A percentile compares a stretch with the other conserved stretches of the same genome.
Conservation (phyloP, 2,329 filamentous ascomycete species). For the Fusarium dimerum region DNA sequence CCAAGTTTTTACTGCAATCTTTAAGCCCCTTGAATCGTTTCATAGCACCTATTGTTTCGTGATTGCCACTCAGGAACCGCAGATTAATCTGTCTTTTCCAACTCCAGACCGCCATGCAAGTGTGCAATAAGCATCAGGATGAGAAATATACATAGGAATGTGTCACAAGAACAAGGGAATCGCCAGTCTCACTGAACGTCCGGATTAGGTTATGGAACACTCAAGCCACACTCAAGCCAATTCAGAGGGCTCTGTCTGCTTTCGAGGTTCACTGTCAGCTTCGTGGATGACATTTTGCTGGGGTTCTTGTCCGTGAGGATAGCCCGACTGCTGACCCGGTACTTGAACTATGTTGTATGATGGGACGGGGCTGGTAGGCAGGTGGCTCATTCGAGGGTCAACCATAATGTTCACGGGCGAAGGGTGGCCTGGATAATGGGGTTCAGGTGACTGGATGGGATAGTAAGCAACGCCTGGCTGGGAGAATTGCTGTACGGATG, state of each 20-base stretch:
- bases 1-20: no score
- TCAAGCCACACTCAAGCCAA: constrained; percentile 33
- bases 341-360: constrained; percentile 18
- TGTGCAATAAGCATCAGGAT: background rate
- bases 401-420: constrained; percentile 6
- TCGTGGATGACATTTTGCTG: constrained; percentile 38
- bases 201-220: background rate
- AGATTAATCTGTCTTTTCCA: constrained; percentile 1
- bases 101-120: constrained; percentile 19
- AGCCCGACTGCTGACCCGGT: constrained; percentile 15
- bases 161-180: background rate
- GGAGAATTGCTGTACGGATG: constrained; percentile 23
- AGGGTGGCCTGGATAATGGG: constrained; percentile 7
- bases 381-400: constrained; percentile 22
- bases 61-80: no score
- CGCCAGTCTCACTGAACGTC: background rate
- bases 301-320: constrained; percentile 13
- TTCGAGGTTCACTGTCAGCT: constrained; percentile 37
- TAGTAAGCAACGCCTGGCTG: constrained; percentile 20
- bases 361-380: constrained; percentile 19
- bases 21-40: no score
- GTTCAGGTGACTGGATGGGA: constrained; percentile 9
- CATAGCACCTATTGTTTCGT: no score
- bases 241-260: constrained; percentile 45
- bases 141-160: constrained; percentile 4